Conservation (phyloP, 257 asterid species). For the Solanum paucissectum region DNA sequence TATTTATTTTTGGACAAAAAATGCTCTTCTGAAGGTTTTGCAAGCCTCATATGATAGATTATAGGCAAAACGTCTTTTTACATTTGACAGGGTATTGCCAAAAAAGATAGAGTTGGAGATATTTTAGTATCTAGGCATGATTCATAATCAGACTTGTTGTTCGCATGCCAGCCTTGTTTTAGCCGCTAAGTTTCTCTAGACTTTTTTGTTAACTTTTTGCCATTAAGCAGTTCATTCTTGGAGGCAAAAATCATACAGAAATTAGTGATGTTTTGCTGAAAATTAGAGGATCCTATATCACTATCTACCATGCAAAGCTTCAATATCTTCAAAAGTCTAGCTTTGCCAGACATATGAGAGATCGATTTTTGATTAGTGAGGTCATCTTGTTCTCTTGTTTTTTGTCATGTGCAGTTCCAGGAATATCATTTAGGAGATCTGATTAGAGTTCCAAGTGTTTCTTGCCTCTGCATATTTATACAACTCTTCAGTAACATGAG, state of each 20-base stretch:
- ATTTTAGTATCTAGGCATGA: neutral
- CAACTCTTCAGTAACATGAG: neutral
- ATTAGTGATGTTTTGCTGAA: neutral
- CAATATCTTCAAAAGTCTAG: neutral
- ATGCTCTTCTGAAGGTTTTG: neutral
- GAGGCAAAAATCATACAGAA: neutral
- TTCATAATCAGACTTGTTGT: neutral
- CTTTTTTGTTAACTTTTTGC: neutral
- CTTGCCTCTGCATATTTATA: neutral
- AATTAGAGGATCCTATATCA: neutral
- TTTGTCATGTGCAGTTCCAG: neutral
- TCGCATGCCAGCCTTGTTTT: neutral
- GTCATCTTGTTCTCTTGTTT: neutral
- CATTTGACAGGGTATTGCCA: neutral
- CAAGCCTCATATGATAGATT: neutral
- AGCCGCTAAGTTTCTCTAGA: neutral
- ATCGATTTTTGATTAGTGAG: neutral
- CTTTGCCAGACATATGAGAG: neutral
- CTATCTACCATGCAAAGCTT: neutral
- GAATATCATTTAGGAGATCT: neutral
- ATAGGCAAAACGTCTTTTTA: neutral
- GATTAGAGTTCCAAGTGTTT: neutral
- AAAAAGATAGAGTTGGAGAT: neutral
- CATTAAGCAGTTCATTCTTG: neutral
- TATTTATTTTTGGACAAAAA: neutral